Evolutionary conservation across 2,329 filamentous ascomycete species (phyloP).

Genomic region (Monosporascus ibericus): DNA sequence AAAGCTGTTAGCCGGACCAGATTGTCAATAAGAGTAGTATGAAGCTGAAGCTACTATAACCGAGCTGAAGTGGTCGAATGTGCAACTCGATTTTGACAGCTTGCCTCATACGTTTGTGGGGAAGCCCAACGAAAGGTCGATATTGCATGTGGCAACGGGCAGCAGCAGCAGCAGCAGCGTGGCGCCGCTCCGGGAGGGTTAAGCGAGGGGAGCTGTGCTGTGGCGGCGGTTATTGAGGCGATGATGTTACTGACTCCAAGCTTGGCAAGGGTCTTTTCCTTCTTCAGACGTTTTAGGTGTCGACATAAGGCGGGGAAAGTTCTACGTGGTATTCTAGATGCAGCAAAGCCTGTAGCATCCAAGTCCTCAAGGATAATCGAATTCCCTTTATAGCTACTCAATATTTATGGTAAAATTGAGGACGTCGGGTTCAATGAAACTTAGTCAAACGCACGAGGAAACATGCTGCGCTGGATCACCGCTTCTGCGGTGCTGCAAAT

Average conservation of each 20-base stretch:
- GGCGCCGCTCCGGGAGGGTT: neutral
- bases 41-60: constrained; percentile 5
- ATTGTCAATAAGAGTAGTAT: constrained; percentile 1
- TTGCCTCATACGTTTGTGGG: constrained; percentile 28
- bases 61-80: constrained; percentile 13
- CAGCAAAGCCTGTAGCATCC: neutral
- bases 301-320: neutral
- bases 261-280: neutral
- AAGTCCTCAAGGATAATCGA: too few relatives aligned
- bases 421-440: too few relatives aligned
- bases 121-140: constrained; percentile 10
- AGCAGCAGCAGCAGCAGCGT: neutral
- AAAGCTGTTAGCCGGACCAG: neutral
- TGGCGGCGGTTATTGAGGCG: too few relatives aligned
- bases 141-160: constrained; percentile 2
- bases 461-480: too few relatives aligned
- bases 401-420: too few relatives aligned
- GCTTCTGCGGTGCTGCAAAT: too few relatives aligned
- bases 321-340: neutral
- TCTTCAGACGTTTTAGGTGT: neutral
- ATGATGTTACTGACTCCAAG: neutral
- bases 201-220: neutral
- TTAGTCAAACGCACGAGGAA: too few relatives aligned
- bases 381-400: too few relatives aligned
- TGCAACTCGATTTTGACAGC: constrained; percentile 27